phyloP scores from a whole-genome alignment of 2,329 filamentous ascomycete genomes.

The Talaromyces sp. region DNA sequence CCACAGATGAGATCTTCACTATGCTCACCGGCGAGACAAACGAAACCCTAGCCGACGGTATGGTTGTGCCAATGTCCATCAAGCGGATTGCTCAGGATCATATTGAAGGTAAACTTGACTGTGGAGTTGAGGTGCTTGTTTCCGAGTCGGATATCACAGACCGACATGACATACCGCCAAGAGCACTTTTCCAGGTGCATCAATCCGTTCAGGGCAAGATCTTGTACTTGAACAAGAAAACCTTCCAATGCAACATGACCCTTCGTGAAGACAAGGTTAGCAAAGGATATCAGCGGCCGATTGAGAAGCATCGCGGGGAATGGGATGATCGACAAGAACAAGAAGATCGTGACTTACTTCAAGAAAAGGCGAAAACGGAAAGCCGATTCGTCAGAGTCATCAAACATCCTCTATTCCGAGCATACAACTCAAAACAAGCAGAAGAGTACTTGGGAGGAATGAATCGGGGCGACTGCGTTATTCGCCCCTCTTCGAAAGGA shows the following conservation, averaged over 20 bases:
- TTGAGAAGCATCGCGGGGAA: constrained; percentile 71
- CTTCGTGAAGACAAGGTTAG: constrained; percentile 77
- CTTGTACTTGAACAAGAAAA: constrained; percentile 79
- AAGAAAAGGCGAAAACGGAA: constrained; percentile 80
- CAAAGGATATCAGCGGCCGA: constrained; percentile 64
- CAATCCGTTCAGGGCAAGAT: constrained; percentile 89
- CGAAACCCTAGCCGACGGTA: constrained; percentile 77
- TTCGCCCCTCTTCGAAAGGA: constrained; percentile 91
- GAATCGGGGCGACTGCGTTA: constrained; percentile 83
- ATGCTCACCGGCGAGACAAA: constrained; percentile 94
- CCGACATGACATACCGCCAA: constrained; percentile 63
- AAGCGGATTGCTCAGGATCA: constrained; percentile 88
- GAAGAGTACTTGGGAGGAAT: constrained; percentile 90
- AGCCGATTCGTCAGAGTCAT: constrained; percentile 90
- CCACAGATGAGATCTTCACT: constrained; percentile 79
- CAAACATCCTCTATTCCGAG: constrained; percentile 93
- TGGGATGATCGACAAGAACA: constrained; percentile 85
- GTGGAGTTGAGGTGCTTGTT: constrained; percentile 85
- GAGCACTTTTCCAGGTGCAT: constrained; percentile 70
- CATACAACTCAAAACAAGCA: constrained; percentile 87
- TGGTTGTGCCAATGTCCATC: constrained; percentile 88
- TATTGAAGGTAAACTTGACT: constrained; percentile 89
- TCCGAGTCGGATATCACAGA: constrained; percentile 78
- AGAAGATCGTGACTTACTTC: constrained; percentile 75
- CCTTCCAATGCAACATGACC: constrained; percentile 78